Evolutionary conservation across 257 asterid genomes (phyloP).

Genomic region (Verbascum thapsus): DNA sequence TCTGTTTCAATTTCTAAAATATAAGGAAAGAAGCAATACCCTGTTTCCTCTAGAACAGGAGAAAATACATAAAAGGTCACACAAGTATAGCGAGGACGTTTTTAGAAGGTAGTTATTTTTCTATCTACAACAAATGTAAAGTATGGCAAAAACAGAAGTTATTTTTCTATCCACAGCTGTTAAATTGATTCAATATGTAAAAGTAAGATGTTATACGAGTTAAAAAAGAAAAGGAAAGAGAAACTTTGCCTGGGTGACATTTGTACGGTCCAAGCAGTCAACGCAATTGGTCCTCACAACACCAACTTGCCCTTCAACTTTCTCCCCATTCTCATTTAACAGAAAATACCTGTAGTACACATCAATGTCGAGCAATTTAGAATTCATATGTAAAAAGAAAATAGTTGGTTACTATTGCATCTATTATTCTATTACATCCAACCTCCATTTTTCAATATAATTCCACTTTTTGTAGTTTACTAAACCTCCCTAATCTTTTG

Average conservation of each 20-base stretch:
- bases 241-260: conserved; percentile 85
- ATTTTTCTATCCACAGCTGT: conserved; percentile 9
- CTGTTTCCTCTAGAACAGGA: background rate
- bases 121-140: conserved; percentile 10
- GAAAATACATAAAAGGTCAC: background rate
- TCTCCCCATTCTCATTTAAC: conserved; percentile 79
- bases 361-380: background rate
- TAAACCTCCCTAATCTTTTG: too few relatives aligned
- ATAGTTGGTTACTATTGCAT: too few relatives aligned
- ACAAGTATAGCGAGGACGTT: conserved; percentile 6
- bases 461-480: too few relatives aligned
- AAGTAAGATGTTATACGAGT: conserved; percentile 19
- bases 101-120: background rate
- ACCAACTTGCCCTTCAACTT: conserved; percentile 76
- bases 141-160: conserved; percentile 18
- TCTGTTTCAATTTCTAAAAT: background rate
- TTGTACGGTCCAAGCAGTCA: conserved; percentile 97
- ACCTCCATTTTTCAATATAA: too few relatives aligned
- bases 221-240: conserved; percentile 2
- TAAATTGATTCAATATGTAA: conserved; percentile 1
- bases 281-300: conserved; percentile 89
- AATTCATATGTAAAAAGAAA: too few relatives aligned
- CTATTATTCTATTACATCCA: too few relatives aligned
- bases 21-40: background rate
- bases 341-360: conserved; percentile 65